A percentile compares a stretch with the other conserved stretches of the same genome.
Conservation (phyloP, 306 rosid species). For the Casuarina cunninghamiana region DNA sequence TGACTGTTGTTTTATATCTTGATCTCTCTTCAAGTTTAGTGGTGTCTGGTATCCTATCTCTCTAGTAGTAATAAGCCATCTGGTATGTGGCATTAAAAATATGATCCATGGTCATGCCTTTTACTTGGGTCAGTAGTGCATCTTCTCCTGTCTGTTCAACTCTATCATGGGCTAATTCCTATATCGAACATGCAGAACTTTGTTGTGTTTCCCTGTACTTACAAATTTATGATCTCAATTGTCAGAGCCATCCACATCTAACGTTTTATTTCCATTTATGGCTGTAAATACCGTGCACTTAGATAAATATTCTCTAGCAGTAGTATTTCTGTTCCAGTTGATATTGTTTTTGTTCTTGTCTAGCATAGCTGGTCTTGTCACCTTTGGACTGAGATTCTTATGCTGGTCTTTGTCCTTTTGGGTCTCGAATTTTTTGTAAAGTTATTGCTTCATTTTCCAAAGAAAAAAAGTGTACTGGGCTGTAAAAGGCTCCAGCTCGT, state of each 20-base stretch:
- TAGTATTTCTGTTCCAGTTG: background rate
- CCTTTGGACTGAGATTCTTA: background rate
- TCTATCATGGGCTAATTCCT: background rate
- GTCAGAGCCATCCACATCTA: background rate
- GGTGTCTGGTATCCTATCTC: background rate
- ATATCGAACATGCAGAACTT: background rate
- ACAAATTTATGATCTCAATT: background rate
- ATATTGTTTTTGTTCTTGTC: too few relatives aligned
- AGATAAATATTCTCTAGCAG: background rate
- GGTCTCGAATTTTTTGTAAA: background rate
- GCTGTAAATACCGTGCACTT: background rate
- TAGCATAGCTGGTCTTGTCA: background rate
- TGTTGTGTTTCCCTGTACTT: background rate
- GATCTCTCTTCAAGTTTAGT: constrained; percentile 1
- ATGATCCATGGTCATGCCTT: background rate
- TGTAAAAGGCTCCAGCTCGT: background rate
- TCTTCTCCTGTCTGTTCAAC: background rate
- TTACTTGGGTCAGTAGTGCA: background rate
- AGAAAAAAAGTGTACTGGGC: background rate
- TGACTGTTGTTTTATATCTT: background rate
- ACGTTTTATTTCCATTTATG: background rate
- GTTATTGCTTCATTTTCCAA: background rate
- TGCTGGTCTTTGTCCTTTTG: background rate
- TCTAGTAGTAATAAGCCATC: background rate
- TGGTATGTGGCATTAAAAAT: background rate